Evolutionary conservation across 2,329 filamentous ascomycete species (phyloP).

Genomic region (Alternaria sp.): DNA sequence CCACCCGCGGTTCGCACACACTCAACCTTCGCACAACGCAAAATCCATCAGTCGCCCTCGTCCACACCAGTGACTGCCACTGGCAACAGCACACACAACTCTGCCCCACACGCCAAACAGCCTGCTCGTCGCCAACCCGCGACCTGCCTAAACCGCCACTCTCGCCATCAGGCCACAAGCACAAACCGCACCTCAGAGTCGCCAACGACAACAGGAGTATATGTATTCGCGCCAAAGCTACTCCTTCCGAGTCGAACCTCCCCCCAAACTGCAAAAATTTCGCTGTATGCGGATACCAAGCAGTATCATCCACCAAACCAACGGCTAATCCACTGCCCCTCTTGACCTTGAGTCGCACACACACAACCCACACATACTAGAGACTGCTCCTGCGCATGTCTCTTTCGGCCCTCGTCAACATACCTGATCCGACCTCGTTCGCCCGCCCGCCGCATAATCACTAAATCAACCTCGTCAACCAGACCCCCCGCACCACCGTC

Average conservation of each 20-base stretch:
- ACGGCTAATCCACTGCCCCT: conserved; percentile 76
- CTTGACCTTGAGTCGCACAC: conserved; percentile 52
- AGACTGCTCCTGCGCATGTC: conserved; percentile 65
- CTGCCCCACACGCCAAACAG: conserved; percentile 1
- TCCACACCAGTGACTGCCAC: conserved; percentile 32
- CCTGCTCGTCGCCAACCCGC: conserved; percentile 37
- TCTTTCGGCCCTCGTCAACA: conserved; percentile 66
- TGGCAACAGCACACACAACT: conserved; percentile 21
- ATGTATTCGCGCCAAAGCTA: conserved; percentile 98
- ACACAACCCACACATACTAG: conserved; percentile 37
- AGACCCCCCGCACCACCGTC: conserved; percentile 57
- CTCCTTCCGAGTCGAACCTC: conserved; percentile 93
- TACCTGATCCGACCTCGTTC: conserved; percentile 45
- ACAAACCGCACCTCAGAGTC: conserved; percentile 42
- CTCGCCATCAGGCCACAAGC: conserved; percentile 38
- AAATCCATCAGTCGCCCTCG: conserved; percentile 31
- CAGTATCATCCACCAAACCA: conserved; percentile 87
- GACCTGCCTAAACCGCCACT: conserved; percentile 48
- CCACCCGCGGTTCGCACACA: conserved; percentile 27
- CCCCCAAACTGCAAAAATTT: conserved; percentile 96
- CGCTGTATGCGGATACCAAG: conserved; percentile 94
- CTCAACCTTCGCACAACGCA: conserved; percentile 30
- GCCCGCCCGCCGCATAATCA: conserved; percentile 42
- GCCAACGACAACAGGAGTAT: conserved; percentile 70
- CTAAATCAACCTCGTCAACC: conserved; percentile 39